phyloP scores from a whole-genome alignment of 805 yeast genomes.

The Dipodascus geniculatus region DNA sequence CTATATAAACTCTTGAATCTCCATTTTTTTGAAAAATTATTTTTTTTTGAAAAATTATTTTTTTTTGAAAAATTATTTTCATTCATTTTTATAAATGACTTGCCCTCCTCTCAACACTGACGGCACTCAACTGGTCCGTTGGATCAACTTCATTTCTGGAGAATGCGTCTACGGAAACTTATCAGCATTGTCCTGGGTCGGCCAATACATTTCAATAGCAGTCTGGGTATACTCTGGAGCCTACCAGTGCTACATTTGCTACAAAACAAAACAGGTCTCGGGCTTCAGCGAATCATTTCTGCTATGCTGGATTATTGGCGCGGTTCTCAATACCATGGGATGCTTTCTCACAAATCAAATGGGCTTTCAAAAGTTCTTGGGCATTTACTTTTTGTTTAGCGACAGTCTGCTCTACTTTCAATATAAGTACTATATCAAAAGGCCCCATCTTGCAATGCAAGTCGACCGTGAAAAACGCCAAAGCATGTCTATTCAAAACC shows the following conservation, averaged over 20 bases:
- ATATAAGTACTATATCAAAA: conserved; percentile 16
- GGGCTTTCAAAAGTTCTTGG: conserved; percentile 21
- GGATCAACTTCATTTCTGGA: conserved; percentile 10
- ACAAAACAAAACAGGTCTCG: conserved; percentile 17
- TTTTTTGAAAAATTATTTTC: not conserved
- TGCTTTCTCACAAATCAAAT: conserved; percentile 23
- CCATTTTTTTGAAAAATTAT: no score
- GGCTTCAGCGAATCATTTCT: conserved; percentile 22
- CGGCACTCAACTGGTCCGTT: conserved; percentile 4
- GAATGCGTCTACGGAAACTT: conserved; percentile 8
- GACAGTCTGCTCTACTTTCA: conserved; percentile 19
- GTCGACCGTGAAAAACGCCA: not conserved
- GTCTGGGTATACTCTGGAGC: conserved; percentile 23
- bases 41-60: no score
- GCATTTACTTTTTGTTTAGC: conserved; percentile 15
- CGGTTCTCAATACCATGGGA: conserved; percentile 22
- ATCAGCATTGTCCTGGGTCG: conserved; percentile 11
- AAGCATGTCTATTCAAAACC: conserved; percentile 5
- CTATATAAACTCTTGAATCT: no score
- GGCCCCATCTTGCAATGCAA: not conserved
- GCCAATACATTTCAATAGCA: conserved; percentile 17
- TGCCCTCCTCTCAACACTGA: conserved; percentile 4
- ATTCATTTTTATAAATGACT: not conserved
- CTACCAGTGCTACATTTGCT: conserved; percentile 21
- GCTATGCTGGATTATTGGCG: conserved; percentile 23